These are phyloP conservation scores for Sugiyamaella lignohabitans DNA, from an alignment of 805 yeast species.

Conservation along the genomic window DNA sequence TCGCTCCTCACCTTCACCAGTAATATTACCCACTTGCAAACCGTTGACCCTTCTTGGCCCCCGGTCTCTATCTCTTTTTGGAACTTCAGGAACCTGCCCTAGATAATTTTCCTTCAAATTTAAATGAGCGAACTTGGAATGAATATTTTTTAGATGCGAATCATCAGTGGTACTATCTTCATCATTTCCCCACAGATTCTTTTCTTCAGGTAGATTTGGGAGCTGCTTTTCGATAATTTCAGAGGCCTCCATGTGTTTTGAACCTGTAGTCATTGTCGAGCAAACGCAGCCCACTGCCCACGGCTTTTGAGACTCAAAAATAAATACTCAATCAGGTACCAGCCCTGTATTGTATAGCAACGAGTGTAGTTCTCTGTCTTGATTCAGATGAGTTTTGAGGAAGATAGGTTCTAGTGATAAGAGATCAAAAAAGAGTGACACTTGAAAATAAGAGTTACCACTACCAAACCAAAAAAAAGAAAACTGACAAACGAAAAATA, in stretches of 20 bases:
- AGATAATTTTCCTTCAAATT: not conserved
- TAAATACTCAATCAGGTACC: too few relatives aligned
- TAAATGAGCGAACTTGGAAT: not conserved
- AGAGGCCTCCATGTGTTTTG: not conserved
- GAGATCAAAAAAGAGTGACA: too few relatives aligned
- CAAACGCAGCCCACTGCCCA: too few relatives aligned
- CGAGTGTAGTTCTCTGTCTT: too few relatives aligned
- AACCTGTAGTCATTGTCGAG: not conserved
- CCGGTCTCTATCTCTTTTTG: not conserved
- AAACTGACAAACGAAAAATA: too few relatives aligned
- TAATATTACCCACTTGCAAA: not conserved
- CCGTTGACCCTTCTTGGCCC: not conserved
- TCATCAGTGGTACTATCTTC: not conserved
- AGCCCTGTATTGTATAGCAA: too few relatives aligned
- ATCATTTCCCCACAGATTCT: not conserved
- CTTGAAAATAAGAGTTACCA: too few relatives aligned
- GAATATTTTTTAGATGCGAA: not conserved
- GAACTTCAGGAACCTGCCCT: not conserved
- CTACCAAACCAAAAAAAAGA: too few relatives aligned
- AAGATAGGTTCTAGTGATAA: too few relatives aligned
- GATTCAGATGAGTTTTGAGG: too few relatives aligned
- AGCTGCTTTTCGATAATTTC: not conserved
- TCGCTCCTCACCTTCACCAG: not conserved
- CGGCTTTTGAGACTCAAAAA: not conserved
- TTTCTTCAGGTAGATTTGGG: not conserved